Evolutionary conservation across 768 basidiomycete genomes (phyloP).

Genomic region (Cubamyces sp.): DNA sequence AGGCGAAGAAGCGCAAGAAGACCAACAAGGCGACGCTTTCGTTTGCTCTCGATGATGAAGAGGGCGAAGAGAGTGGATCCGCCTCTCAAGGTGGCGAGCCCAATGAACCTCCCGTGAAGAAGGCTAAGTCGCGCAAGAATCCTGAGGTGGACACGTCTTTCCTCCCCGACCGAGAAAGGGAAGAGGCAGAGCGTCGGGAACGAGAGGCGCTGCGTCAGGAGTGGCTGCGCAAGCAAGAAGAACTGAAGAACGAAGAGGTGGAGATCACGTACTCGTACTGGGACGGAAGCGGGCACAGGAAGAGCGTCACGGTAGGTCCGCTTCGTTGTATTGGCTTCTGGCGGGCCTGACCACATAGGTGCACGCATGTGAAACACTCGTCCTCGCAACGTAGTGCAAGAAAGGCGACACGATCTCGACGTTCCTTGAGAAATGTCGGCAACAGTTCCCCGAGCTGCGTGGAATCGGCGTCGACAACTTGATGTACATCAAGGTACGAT

Average conservation of each 20-base stretch:
- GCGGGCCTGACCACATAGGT: slow-evolving; percentile 30
- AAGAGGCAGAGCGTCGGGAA: slow-evolving; percentile 87
- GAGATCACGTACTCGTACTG: slow-evolving; percentile 97
- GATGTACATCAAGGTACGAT: slow-evolving; percentile 93
- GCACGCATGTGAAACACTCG: slow-evolving; percentile 22
- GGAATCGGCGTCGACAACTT: slow-evolving; percentile 92
- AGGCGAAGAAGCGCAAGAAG: slow-evolving; percentile 93
- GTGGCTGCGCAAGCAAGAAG: slow-evolving; percentile 78
- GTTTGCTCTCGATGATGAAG: slow-evolving; percentile 88
- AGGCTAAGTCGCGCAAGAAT: slow-evolving; percentile 88
- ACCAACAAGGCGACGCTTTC: slow-evolving; percentile 85
- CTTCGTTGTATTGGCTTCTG: not conserved
- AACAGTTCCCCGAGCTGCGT: slow-evolving; percentile 90
- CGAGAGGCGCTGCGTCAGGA: slow-evolving; percentile 87
- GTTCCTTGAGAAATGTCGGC: slow-evolving; percentile 92
- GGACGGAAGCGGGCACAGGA: slow-evolving; percentile 98
- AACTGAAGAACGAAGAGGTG: slow-evolving; percentile 72
- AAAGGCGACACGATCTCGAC: slow-evolving; percentile 89
- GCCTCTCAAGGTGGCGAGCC: slow-evolving; percentile 38
- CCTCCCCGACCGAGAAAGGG: slow-evolving; percentile 95
- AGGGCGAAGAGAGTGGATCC: slow-evolving; percentile 46
- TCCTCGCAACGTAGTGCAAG: slow-evolving; percentile 71
- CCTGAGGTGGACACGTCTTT: slow-evolving; percentile 98
- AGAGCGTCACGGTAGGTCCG: slow-evolving; percentile 78
- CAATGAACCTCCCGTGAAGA: slow-evolving; percentile 58